Base-by-base conservation (phyloP, 305 asterid genomes). In the Andrographis paniculata region DNA sequence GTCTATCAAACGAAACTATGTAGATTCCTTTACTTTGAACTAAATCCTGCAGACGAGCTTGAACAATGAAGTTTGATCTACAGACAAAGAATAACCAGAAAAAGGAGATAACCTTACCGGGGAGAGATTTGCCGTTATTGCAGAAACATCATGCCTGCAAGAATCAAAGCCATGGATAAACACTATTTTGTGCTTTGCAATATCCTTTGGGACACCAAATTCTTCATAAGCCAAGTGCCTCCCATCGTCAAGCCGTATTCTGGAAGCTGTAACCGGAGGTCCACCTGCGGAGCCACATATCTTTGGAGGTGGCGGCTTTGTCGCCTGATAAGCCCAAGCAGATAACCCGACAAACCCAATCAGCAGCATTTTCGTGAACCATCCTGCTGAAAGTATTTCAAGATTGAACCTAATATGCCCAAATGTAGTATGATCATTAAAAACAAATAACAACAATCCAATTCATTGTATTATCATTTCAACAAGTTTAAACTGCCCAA, bases 211-310 rank as follows among this genome's bases (percentile, higher is more conserved):
- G 45, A 73, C 75, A 20, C 93, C 93, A 20, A 14, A 54, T 53
- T 78, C 88, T 55, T 62, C 40, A 56, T 82, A 82, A 48, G 94
- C 88, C 61, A 78, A 62, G 61, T 78, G 48, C 52, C 93, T 74
- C 17, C 93, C 88, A 33, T 81, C 93, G 50, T 59, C 73, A 10
- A 81, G 84, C 63, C 69, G 75, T 41, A 81, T 20, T 61, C 93
- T 71, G 0, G 82, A 19, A 4, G 86, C 76, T 41, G 86, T 82
- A 44, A 78, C 42, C 0, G 85, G 77, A 58, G 82, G 85, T 0
- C 93, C 85, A 36, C 69, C 65, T 5, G 53, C n/a, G 22, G 82
- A 60, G 56, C 93, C 93, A 67, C 75, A 59, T 14, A 33, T 55
- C 47, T 68, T 82, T 1, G 78, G 72, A 18, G 78, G 66, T 53